Conservation (phyloP, 495 filamentous ascomycete genomes). For the Penicillium argentinense region DNA sequence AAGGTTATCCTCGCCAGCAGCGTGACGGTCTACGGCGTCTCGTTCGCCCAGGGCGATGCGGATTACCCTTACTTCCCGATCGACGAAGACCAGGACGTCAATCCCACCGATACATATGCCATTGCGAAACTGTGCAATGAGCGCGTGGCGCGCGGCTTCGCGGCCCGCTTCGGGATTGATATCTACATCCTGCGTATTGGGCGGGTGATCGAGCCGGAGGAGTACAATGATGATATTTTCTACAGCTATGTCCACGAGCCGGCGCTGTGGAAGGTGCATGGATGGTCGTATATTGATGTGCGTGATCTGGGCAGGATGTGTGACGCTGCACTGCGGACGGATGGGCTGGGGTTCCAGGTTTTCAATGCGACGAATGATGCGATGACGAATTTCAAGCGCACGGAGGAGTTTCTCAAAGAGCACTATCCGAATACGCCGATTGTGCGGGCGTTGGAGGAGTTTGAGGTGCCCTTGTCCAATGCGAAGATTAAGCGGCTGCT, state of each 20-base stretch:
- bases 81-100: slow-evolving; percentile 51
- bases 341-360: slow-evolving; percentile 55
- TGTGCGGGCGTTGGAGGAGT: slow-evolving; percentile 50
- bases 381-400: slow-evolving; percentile 37
- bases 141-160: slow-evolving; percentile 51
- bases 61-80: slow-evolving; percentile 54
- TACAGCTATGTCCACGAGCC: slow-evolving; percentile 52
- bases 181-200: slow-evolving; percentile 60
- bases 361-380: slow-evolving; percentile 61
- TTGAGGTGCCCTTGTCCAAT: slow-evolving; percentile 57
- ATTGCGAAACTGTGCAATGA: slow-evolving; percentile 58
- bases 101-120: slow-evolving; percentile 57
- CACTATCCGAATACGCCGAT: slow-evolving; percentile 44
- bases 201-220: slow-evolving; percentile 56
- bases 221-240: slow-evolving; percentile 50
- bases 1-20: slow-evolving; percentile 57
- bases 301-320: slow-evolving; percentile 53
- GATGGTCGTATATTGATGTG: slow-evolving; percentile 60
- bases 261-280: slow-evolving; percentile 51
- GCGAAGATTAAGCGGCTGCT: slow-evolving; percentile 54
- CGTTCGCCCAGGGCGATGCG: slow-evolving; percentile 53
- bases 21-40: slow-evolving; percentile 57
- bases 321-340: slow-evolving; percentile 14
- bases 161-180: slow-evolving; percentile 50
- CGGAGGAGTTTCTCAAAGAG: slow-evolving; percentile 38